Base-by-base conservation (phyloP, 2,329 filamentous ascomycete species). In the Dothideomycetes sp. region DNA sequence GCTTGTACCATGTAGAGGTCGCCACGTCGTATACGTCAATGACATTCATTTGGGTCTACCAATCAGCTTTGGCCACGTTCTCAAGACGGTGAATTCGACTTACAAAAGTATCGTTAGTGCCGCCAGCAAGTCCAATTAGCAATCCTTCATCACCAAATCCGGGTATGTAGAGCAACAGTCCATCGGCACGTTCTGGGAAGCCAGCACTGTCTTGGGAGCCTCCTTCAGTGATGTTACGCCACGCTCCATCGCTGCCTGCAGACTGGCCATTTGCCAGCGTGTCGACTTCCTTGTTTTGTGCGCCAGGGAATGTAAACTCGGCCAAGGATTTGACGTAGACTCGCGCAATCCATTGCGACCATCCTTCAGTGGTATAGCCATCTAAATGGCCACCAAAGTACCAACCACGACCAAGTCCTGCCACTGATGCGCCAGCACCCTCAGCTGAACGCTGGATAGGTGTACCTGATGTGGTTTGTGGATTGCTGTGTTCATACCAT, bases 1-100 rank as follows among this genome's bases (percentile, higher is more conserved):
- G 84, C 50, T 78, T 80, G 54, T 82, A 84, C 84, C 84, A 91
- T 5, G 67, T 72, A 3, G 73, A 69, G 20, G 63, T 71, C 4
- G 74, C 80, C 43, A 89, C 74, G 53, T 91, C 84, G 57, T 85
- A 91, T n/a, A 89, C 75, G 49, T 88, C 81, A 27, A 88, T 79
- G 12, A 74, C 70, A 34, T 78, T 86, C 64, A 89, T 87, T 12
- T 71, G 67, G 0, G 71, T 74, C 69, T 72, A 34, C n/a, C 13
- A 12, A 37, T 25, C 24, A 33, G 37, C 23, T 25, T 7, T 25
- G n/a, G n/a, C 11, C 13, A 29, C 3, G 18, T 13, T 22, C 4
- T 13, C 10, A 24, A 24, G 22, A 24, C 2, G 12, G 32, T n/a
- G 18, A 19, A 28, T 23, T 39, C 40, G 33, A 56, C 67, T 63